Conservation (phyloP, 495 filamentous ascomycete species). For the Mytilinidion resinicola region DNA sequence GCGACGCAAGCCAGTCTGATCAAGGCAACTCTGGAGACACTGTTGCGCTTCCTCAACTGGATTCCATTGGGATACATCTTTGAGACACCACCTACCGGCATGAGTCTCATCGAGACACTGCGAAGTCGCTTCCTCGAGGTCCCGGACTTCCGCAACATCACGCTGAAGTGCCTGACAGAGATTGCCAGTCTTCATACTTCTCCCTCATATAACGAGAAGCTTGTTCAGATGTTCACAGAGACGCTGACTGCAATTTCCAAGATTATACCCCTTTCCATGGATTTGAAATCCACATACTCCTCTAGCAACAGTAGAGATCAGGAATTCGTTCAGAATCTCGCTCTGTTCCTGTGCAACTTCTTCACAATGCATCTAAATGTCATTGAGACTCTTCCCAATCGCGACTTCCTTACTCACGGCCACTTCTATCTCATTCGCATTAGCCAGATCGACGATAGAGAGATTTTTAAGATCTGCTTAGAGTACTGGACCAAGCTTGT, state of each 20-base stretch:
- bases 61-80: constrained; percentile 98
- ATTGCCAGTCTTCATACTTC: constrained; percentile 87
- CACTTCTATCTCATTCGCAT: constrained; percentile 98
- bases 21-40: constrained; percentile 88
- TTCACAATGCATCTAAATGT: constrained; percentile 87
- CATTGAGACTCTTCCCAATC: constrained; percentile 90
- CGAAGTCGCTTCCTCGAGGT: constrained; percentile 81
- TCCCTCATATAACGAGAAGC: constrained; percentile 80
- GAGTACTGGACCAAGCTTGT: constrained; percentile 99
- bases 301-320: constrained; percentile 89
- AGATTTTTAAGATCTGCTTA: constrained; percentile 98
- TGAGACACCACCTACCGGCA: constrained; percentile 60
- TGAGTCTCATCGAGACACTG: constrained; percentile 80
- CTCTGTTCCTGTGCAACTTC: constrained; percentile 92
- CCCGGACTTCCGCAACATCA: constrained; percentile 92
- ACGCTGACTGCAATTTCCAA: constrained; percentile 80
- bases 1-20: constrained; percentile 83
- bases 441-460: constrained; percentile 94
- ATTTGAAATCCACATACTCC: constrained; percentile 82
- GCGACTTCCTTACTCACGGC: constrained; percentile 86
- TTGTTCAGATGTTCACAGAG: constrained; percentile 95
- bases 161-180: constrained; percentile 93
- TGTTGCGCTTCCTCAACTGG: constrained; percentile 97
- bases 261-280: constrained; percentile 82
- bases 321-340: constrained; percentile 94